A percentile compares a stretch with the other conserved stretches of the same genome.
These are phyloP conservation scores for Magnaporthiopsis rhizophila DNA, from an alignment of 2,329 filamentous ascomycete genomes.

Conservation along the genomic window DNA sequence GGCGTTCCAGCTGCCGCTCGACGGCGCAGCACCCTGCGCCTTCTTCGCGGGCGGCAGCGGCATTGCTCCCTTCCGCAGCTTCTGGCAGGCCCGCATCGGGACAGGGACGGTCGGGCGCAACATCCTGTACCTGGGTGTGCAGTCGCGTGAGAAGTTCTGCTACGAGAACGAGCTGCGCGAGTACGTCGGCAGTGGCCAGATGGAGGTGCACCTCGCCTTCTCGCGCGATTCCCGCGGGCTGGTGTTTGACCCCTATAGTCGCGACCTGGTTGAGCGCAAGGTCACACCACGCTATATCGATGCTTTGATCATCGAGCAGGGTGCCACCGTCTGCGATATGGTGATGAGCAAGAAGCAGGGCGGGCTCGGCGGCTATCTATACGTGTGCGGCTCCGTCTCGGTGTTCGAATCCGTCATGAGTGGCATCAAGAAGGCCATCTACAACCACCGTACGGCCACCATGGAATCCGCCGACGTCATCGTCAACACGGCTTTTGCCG, in stretches of 20 bases:
- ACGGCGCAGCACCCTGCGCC: conserved; percentile 40
- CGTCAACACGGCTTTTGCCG: conserved; percentile 44
- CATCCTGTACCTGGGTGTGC: conserved; percentile 42
- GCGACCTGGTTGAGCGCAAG: conserved; percentile 39
- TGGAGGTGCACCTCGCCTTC: conserved; percentile 46
- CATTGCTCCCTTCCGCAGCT: conserved; percentile 45
- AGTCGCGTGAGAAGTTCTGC: conserved; percentile 43
- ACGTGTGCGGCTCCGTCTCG: conserved; percentile 39
- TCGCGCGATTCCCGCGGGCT: conserved; percentile 41
- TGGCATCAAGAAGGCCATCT: conserved; percentile 47
- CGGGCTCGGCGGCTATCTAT: conserved; percentile 38
- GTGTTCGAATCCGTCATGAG: conserved; percentile 47
- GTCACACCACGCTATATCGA: conserved; percentile 45
- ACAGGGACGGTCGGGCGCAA: conserved; percentile 32
- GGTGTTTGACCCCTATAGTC: conserved; percentile 30
- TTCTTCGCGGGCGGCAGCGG: conserved; percentile 47
- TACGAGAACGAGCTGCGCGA: conserved; percentile 40
- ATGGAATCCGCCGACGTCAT: conserved; percentile 43
- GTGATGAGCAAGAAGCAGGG: conserved; percentile 50
- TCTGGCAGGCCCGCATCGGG: conserved; percentile 40
- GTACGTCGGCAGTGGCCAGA: conserved; percentile 35
- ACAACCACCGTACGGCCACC: conserved; percentile 41
- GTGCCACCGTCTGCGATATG: conserved; percentile 40
- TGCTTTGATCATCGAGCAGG: conserved; percentile 41
- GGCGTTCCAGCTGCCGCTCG: conserved; percentile 42